Percentiles rank a stretch among this genome's conserved stretches.
Evolutionary conservation across 345 rosid genomes (phyloP).

Genomic region (Populus tremula): DNA sequence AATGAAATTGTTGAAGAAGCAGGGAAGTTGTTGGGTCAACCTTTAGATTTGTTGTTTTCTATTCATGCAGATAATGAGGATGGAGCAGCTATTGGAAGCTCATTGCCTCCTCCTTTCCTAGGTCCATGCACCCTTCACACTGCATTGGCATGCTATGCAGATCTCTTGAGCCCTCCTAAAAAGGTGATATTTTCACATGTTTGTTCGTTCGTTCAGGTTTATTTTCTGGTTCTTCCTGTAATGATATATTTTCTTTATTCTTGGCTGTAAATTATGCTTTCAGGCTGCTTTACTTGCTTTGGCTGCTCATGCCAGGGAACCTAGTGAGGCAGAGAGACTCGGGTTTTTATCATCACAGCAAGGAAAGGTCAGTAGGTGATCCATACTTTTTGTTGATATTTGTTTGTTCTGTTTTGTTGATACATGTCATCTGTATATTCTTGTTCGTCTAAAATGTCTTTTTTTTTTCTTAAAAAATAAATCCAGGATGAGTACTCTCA

Average conservation of each 20-base stretch:
- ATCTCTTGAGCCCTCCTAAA: conserved; percentile 75
- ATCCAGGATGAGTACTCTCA: conserved; percentile 29
- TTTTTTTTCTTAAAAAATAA: too few relatives aligned
- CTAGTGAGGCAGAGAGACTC: conserved; percentile 62
- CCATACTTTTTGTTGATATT: neutral
- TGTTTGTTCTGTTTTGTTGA: neutral
- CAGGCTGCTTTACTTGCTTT: conserved; percentile 87
- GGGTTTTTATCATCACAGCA: conserved; percentile 25
- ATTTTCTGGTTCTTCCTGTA: neutral
- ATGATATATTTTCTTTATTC: neutral
- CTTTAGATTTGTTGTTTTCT: conserved; percentile 68
- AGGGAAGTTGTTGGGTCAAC: conserved; percentile 58
- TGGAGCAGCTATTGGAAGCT: conserved; percentile 62
- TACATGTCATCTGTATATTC: neutral
- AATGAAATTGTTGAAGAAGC: conserved; percentile 76
- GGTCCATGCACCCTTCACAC: conserved; percentile 70
- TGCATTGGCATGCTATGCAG: conserved; percentile 69
- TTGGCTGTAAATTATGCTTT: conserved; percentile 9
- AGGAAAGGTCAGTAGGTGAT: conserved; percentile 21
- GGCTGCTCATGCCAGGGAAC: conserved; percentile 89
- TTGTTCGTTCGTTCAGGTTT: neutral
- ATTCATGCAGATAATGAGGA: conserved; percentile 73
- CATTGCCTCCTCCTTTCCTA: conserved; percentile 76
- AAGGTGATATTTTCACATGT: conserved; percentile 45
- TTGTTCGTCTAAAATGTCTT: neutral